These are phyloP conservation scores for Diaporthe australafricana DNA, from an alignment of 2,329 filamentous ascomycete species.

Conservation along the genomic window DNA sequence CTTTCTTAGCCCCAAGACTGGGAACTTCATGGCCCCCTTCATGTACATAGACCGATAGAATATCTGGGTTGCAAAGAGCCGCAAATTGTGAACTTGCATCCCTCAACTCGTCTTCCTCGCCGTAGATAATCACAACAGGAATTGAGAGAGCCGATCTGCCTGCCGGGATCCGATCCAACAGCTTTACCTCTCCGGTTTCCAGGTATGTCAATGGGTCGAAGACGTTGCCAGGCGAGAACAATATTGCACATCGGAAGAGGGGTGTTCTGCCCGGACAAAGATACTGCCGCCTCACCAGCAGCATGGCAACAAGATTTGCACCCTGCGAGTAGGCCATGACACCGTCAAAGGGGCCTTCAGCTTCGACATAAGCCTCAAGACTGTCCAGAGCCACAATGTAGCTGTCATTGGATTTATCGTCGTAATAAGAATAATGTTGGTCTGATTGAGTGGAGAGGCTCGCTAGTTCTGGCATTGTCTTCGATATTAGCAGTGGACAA, in stretches of 20 bases:
- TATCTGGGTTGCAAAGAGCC: neutral
- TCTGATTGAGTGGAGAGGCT: neutral
- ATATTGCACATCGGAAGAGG: constrained; percentile 1
- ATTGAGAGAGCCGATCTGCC: neutral
- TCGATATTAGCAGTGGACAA: too few relatives aligned
- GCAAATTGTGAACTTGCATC: neutral
- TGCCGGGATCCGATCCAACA: neutral
- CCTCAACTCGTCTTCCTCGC: neutral
- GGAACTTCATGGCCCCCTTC: constrained; percentile 5
- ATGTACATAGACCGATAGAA: constrained; percentile 1
- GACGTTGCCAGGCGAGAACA: neutral
- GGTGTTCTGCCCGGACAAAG: neutral
- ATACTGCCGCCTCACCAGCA: constrained; percentile 1
- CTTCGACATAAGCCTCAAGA: neutral
- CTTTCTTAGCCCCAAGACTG: neutral
- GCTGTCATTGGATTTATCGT: neutral
- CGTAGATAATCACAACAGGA: constrained; percentile 5
- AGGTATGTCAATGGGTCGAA: neutral
- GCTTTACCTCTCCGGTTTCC: neutral
- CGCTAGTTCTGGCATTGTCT: neutral
- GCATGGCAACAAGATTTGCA: neutral
- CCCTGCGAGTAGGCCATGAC: constrained; percentile 13
- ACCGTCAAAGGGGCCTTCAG: constrained; percentile 9
- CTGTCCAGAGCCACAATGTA: neutral
- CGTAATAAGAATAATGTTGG: constrained; percentile 9